A percentile compares a stretch with the other conserved stretches of the same genome.
Evolutionary conservation across 2,329 filamentous ascomycete genomes (phyloP).

Genomic region (Zasmidium citrigriseum): DNA sequence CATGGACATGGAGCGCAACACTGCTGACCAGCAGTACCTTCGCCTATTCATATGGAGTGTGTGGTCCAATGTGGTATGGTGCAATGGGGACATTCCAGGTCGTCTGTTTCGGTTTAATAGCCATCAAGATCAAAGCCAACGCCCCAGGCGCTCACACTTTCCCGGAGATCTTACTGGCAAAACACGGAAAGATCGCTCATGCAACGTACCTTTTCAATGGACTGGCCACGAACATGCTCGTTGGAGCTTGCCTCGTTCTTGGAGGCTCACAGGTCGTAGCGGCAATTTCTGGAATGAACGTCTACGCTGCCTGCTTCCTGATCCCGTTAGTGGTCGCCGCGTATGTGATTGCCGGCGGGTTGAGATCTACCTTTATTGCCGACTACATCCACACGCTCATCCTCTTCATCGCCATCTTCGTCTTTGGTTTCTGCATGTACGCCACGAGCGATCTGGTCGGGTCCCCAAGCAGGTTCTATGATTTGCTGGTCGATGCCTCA

Average conservation of each 20-base stretch:
- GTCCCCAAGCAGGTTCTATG: constrained; percentile 42
- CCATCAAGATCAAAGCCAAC: constrained; percentile 47
- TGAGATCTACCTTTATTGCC: constrained; percentile 46
- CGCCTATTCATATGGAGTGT: constrained; percentile 41
- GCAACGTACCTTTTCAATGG: constrained; percentile 40
- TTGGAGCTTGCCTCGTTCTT: constrained; percentile 46
- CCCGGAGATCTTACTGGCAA: constrained; percentile 44
- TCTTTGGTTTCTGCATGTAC: constrained; percentile 47
- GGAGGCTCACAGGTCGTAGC: constrained; percentile 49
- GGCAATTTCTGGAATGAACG: constrained; percentile 46
- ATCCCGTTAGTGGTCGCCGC: constrained; percentile 43
- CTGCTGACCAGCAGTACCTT: constrained; percentile 36
- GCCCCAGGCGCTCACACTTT: constrained; percentile 44
- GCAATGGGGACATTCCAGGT: constrained; percentile 49
- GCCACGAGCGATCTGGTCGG: constrained; percentile 42
- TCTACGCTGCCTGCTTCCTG: constrained; percentile 47
- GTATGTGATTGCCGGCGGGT: constrained; percentile 40
- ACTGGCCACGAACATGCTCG: constrained; percentile 46
- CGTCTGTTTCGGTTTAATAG: constrained; percentile 46
- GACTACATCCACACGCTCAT: constrained; percentile 45
- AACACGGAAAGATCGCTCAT: constrained; percentile 36
- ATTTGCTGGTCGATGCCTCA: constrained; percentile 41
- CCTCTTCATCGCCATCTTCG: constrained; percentile 47
- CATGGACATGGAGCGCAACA: constrained; percentile 68
- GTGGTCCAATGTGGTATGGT: constrained; percentile 43